Evolutionary conservation across 352 stramenopile species (phyloP).

Genomic region (Globisporangium rhizosaccharum): DNA sequence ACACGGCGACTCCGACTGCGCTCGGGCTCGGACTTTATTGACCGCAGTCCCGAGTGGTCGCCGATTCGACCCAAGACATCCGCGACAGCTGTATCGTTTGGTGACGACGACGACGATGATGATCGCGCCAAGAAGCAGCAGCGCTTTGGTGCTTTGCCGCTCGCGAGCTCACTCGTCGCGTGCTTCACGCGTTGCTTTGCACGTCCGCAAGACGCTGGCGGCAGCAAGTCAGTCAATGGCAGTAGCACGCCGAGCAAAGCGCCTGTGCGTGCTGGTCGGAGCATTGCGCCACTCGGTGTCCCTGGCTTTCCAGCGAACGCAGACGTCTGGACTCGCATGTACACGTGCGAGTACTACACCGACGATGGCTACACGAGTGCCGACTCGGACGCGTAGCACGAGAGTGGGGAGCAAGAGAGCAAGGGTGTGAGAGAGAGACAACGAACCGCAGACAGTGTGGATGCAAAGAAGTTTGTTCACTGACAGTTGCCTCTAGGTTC

Average conservation of each 20-base stretch:
- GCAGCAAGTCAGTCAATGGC: neutral
- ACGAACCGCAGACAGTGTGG: neutral
- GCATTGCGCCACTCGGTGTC: constrained; percentile 32
- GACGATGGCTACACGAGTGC: constrained; percentile 35
- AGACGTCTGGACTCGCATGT: constrained; percentile 31
- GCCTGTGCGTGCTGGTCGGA: constrained; percentile 1
- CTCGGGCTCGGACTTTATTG: constrained; percentile 33
- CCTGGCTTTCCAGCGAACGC: constrained; percentile 36
- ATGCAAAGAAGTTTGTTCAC: no score
- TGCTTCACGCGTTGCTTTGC: constrained; percentile 34
- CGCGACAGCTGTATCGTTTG: constrained; percentile 22
- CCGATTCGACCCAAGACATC: constrained; percentile 46
- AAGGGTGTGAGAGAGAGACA: no score
- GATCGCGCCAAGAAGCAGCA: constrained; percentile 5
- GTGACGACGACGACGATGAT: constrained; percentile 16
- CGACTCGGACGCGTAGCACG: constrained; percentile 15
- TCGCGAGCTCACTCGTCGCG: constrained; percentile 12
- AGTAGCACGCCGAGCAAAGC: neutral
- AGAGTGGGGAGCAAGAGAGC: no score
- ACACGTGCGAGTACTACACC: constrained; percentile 52
- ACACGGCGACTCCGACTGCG: constrained; percentile 10
- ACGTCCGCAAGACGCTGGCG: neutral
- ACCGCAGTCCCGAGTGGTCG: constrained; percentile 62
- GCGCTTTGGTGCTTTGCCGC: neutral
- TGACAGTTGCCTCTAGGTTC: no score